Evolutionary conservation across 805 yeast genomes (phyloP), one percentile per base, ranked within the genome.

Genomic region (Lipomyces yamanashiensis): DNA sequence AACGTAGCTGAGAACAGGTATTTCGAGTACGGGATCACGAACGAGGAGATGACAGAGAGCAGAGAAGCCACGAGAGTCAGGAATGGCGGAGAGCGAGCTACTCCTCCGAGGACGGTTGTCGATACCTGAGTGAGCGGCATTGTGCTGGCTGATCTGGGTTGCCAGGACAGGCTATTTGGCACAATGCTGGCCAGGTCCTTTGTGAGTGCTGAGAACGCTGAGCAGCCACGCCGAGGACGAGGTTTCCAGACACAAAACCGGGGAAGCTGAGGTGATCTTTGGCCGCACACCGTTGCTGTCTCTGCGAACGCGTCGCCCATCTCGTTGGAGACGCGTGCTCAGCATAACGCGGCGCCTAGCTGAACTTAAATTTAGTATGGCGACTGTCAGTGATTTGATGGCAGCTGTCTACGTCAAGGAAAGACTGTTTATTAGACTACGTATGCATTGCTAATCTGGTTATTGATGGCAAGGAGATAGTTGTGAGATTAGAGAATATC

Each of bases 31-130:
- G 69, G 69, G 36, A 66, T 60, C 9, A 48, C 67, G 43, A 63
- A 66, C 37, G 59, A 21, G 12, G 69, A 54, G n/a, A 58, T 9
- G 6, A 66, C 69, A 8, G 69, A 59, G 21, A 66, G 54, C 37
- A 66, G 58, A 28, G 69, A 66, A 21, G 69, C 69, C 28, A 66
- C 68, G 39, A 66, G 62, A 17, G 69, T 66, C 43, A 66, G 58
- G 15, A 66, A 60, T 34, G 69, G 67, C 40, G 69, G 63, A 6
- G 69, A 64, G 34, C 66, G 63, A 33, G 43, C 39, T 23, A 62
- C 50, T 21, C 57, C 58, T 21, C 48, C 48, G 34, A 56, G 40
- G 7, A 56, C 13, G 15, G 53, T 33, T 9, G 43, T 8, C 19
- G 51, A 50, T 19, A 33, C 19, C 15, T 48, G 41, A 37, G 54